Percentiles rank a stretch among this genome's conserved stretches.
phyloP scores from a whole-genome alignment of 805 yeast genomes.

The Lipomyces mesembrius region DNA sequence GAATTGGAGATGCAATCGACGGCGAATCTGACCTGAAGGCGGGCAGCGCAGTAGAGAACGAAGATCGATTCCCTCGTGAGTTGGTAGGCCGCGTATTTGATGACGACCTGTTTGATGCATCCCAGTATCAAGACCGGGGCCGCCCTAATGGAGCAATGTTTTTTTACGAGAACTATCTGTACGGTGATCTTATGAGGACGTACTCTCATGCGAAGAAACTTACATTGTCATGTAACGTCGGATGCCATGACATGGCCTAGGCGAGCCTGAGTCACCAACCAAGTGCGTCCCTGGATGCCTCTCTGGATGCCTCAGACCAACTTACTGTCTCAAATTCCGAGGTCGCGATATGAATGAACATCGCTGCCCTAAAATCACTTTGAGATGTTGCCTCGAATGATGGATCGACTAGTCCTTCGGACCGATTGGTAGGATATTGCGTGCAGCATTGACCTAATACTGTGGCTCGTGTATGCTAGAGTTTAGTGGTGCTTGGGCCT shows the following conservation, averaged over 20 bases:
- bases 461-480: slow-evolving; percentile 2
- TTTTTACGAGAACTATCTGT: slow-evolving; percentile 14
- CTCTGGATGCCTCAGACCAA: slow-evolving; percentile 2
- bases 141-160: slow-evolving; percentile 13
- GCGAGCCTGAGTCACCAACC: background rate
- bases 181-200: slow-evolving; percentile 19
- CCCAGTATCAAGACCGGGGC: slow-evolving; percentile 13
- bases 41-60: background rate
- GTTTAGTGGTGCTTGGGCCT: slow-evolving; percentile 23
- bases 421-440: background rate
- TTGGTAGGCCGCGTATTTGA: background rate
- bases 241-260: background rate
- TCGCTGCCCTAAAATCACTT: slow-evolving; percentile 16
- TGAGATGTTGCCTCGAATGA: background rate
- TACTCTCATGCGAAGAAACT: background rate
- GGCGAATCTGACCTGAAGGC: too few relatives aligned
- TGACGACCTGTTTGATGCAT: slow-evolving; percentile 18
- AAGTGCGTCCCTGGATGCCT: too few relatives aligned
- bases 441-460: background rate
- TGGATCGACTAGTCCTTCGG: background rate
- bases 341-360: slow-evolving; percentile 15
- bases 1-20: background rate
- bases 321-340: slow-evolving; percentile 18
- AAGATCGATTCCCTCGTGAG: background rate
- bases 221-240: too few relatives aligned